Conservation (phyloP, 805 yeast genomes). For the Kuraishia cidri region DNA sequence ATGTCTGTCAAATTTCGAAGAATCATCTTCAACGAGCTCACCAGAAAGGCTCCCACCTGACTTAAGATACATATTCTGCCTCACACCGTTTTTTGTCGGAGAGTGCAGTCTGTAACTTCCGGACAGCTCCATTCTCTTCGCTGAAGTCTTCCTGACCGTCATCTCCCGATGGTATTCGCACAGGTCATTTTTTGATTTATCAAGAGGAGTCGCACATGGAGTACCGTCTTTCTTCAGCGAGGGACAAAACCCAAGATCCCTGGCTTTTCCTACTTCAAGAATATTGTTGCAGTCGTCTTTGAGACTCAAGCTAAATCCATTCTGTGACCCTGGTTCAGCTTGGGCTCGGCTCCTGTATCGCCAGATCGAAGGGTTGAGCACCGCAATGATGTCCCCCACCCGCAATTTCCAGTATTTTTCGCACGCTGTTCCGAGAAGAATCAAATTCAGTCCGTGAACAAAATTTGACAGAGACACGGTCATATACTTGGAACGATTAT, state of each 20-base stretch:
- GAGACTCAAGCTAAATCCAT: constrained; percentile 46
- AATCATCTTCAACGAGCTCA: constrained; percentile 12
- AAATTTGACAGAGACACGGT: constrained; percentile 63
- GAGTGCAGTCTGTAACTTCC: constrained; percentile 48
- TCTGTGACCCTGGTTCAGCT: constrained; percentile 15
- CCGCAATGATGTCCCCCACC: constrained; percentile 65
- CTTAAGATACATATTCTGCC: constrained; percentile 29
- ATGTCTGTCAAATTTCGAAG: too few relatives aligned
- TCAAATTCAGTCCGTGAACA: constrained; percentile 45
- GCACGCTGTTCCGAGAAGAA: constrained; percentile 60
- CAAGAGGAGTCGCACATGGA: constrained; percentile 53
- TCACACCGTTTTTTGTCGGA: constrained; percentile 35
- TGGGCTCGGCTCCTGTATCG: constrained; percentile 18
- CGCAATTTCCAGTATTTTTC: constrained; percentile 64
- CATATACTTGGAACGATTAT: constrained; percentile 39
- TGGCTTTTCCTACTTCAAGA: constrained; percentile 66
- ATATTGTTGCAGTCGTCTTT: constrained; percentile 41
- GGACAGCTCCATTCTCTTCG: constrained; percentile 73
- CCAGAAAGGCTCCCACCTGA: constrained; percentile 17
- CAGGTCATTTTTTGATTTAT: constrained; percentile 38
- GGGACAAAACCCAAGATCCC: constrained; percentile 62
- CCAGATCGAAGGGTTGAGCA: constrained; percentile 66
- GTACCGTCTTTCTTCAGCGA: constrained; percentile 34
- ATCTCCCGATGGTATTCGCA: constrained; percentile 71
- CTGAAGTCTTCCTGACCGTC: constrained; percentile 38